Conservation (phyloP, 345 rosid genomes). For the Citrus cavaleriei region DNA sequence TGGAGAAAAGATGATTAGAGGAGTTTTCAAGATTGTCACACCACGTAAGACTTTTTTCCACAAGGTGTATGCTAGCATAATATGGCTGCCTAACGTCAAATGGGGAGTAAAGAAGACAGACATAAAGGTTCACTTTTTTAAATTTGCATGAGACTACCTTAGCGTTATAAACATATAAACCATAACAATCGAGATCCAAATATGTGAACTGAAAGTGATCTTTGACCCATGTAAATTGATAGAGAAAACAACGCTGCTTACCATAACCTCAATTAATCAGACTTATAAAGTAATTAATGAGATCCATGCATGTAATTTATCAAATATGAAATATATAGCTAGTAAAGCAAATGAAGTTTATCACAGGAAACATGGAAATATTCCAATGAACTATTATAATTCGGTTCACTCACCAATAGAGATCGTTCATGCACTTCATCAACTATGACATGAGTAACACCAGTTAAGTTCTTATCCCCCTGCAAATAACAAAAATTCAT, state of each 20-base stretch:
- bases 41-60: neutral
- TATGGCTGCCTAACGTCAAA: neutral
- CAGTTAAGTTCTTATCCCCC: constrained; percentile 73
- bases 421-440: constrained; percentile 99
- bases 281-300: neutral
- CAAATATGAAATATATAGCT: neutral
- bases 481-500: constrained; percentile 21
- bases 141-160: neutral
- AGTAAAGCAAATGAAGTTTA: neutral
- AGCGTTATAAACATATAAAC: neutral
- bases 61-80: neutral
- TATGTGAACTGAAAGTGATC: neutral
- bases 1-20: neutral
- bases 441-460: constrained; percentile 78
- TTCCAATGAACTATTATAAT: neutral
- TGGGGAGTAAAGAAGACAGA: neutral
- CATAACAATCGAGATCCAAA: neutral
- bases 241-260: neutral
- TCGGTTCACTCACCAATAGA: constrained; percentile 60
- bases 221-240: neutral
- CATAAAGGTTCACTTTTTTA: neutral
- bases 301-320: neutral
- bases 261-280: neutral
- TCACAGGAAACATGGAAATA: neutral
- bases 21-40: neutral